Percentiles rank a stretch among this genome's conserved stretches.
Evolutionary conservation across 2,329 filamentous ascomycete genomes (phyloP).

Genomic region (Hysterium pulicare): DNA sequence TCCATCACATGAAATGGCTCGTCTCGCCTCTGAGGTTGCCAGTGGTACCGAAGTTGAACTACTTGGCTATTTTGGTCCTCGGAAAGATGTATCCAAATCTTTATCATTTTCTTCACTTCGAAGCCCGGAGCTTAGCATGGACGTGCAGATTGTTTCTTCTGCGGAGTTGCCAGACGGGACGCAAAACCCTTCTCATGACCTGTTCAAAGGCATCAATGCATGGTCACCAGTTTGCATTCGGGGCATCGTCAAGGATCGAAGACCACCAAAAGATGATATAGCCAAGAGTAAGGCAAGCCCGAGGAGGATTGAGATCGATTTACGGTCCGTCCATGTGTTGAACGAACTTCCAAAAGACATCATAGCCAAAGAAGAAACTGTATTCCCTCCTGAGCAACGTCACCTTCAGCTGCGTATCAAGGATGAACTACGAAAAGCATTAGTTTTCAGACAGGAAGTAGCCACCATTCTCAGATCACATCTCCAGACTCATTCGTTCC

Average conservation of each 20-base stretch:
- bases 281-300: conserved; percentile 28
- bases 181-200: conserved; percentile 25
- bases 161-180: conserved; percentile 23
- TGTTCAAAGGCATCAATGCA: conserved; percentile 44
- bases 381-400: conserved; percentile 70
- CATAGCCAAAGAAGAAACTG: conserved; percentile 69
- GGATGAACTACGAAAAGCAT: conserved; percentile 60
- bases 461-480: conserved; percentile 52
- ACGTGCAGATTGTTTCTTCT: conserved; percentile 51
- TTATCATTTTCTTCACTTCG: conserved; percentile 66
- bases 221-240: conserved; percentile 55
- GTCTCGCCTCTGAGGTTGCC: too few species aligned
- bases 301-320: conserved; percentile 56
- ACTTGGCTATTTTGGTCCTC: conserved; percentile 69
- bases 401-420: conserved; percentile 85
- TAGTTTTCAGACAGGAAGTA: conserved; percentile 66
- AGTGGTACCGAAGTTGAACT: too few species aligned
- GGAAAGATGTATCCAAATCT: conserved; percentile 64
- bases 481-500: conserved; percentile 59
- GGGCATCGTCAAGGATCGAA: conserved; percentile 47
- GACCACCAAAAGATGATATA: conserved; percentile 31
- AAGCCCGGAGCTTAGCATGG: conserved; percentile 42
- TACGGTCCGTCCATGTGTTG: conserved; percentile 63
- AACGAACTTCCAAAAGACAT: conserved; percentile 73
- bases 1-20: too few species aligned